Base-by-base conservation (phyloP, 192 early-diverging fungal genomes). In the Phlyctochytrium bullatum region DNA sequence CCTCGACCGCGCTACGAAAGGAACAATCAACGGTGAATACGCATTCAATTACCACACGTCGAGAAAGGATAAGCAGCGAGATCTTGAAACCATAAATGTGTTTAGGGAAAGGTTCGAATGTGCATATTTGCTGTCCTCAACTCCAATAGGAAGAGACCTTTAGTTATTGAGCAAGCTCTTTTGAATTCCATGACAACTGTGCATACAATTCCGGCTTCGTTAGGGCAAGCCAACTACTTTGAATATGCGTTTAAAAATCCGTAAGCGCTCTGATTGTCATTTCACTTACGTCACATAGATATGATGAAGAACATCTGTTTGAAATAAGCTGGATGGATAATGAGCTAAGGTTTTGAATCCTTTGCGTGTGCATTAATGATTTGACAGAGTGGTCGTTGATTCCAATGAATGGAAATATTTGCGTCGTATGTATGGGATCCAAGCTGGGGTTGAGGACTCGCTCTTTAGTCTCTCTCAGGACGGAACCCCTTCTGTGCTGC, bases 161-260 rank as follows among this genome's bases (percentile, higher is more conserved):
- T 64, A 2, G 47, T 74, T 17, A 67, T 78, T 58, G 65, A 66
- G 28, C 64, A 66, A 30, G 62, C 52, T 1, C 57, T 84, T 1
- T 32, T 59, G 0, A 59, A 66, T 6, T 68, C 73, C 31, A 72
- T 80, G 29, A 80, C 78, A 16, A 76, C 63, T 10, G 67, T 36
- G 17, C 59, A 76, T 36, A 63, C 69, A 2, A 61, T 84, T 34
- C 59, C 64, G 35, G 65, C 74, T 0, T 65, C 74, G 1, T 76
- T 82, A 59, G 83, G 80, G 3, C 76, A 78, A 54, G 80, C 73
- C 0, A 52, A 70, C 27, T 82, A 40, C 64, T 68, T 82, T 54
- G 77, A 83, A 36, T 82, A 71, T 34, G 2, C 68, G 1, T 56
- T 82, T 32, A 59, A 53, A 28, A 84, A 84, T 57, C 79, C 80